These are phyloP conservation scores for Fraxinus platypoda DNA, from an alignment of 305 asterid species.

Conservation along the genomic window DNA sequence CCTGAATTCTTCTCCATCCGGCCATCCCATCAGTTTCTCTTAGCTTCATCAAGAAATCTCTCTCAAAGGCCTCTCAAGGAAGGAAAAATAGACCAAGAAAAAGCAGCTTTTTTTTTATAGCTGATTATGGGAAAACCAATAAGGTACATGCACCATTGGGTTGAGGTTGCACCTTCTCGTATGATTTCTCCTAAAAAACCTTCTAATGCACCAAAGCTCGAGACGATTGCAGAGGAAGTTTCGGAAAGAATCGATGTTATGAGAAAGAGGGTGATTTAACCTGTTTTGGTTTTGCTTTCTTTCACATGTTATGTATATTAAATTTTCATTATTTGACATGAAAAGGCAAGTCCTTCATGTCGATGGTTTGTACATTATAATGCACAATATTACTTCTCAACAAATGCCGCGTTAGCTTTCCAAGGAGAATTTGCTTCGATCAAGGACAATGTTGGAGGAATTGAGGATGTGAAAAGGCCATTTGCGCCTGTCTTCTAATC, in stretches of 20 bases:
- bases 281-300: slow-evolving; percentile 31
- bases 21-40: background rate
- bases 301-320: slow-evolving; percentile 22
- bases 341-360: background rate
- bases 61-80: slow-evolving; percentile 2
- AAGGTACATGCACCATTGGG: slow-evolving; percentile 28
- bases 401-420: background rate
- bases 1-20: background rate
- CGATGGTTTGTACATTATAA: too few species aligned
- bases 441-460: background rate
- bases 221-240: slow-evolving; percentile 42
- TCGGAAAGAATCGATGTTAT: slow-evolving; percentile 5
- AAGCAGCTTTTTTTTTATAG: background rate
- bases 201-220: slow-evolving; percentile 39
- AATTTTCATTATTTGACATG: slow-evolving; percentile 24
- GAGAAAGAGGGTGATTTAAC: slow-evolving; percentile 13
- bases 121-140: slow-evolving; percentile 27
- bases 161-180: slow-evolving; percentile 50
- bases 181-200: slow-evolving; percentile 30
- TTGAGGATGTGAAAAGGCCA: background rate
- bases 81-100: background rate
- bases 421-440: background rate
- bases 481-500: background rate
- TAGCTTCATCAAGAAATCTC: background rate
- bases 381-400: background rate